Evolutionary conservation across 257 asterid species (phyloP).

Genomic region (Solanum ossicruentum): DNA sequence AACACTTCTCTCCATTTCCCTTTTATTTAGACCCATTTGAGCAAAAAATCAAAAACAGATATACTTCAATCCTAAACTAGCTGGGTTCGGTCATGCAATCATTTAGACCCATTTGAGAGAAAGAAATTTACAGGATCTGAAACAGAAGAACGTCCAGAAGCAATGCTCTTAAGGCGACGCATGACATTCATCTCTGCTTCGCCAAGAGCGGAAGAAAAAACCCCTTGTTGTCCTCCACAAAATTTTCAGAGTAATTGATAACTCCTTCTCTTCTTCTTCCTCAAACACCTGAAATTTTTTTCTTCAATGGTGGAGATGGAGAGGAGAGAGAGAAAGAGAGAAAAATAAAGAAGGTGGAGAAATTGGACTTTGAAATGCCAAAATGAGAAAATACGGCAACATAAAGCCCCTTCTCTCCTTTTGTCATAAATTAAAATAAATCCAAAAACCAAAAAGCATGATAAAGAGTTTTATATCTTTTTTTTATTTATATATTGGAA

Average conservation of each 20-base stretch:
- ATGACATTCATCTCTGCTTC: constrained; percentile 50
- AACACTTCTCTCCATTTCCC: background rate
- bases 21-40: background rate
- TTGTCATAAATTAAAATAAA: background rate
- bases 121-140: constrained; percentile 61
- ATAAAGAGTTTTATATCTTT: background rate
- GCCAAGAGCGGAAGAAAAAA: constrained; percentile 1
- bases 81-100: background rate
- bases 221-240: background rate
- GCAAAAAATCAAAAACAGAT: background rate
- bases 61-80: background rate
- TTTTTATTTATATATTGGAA: too few relatives aligned
- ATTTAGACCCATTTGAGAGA: background rate
- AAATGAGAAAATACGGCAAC: background rate
- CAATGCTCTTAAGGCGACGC: constrained; percentile 88
- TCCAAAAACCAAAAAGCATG: background rate
- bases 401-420: background rate
- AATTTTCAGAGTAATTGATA: background rate
- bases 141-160: constrained; percentile 71
- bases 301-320: background rate
- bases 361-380: background rate
- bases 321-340: background rate
- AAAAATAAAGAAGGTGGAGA: background rate
- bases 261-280: background rate
- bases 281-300: background rate